Conservation (phyloP, 108 stramenopile species). For the Tribonema minus region DNA sequence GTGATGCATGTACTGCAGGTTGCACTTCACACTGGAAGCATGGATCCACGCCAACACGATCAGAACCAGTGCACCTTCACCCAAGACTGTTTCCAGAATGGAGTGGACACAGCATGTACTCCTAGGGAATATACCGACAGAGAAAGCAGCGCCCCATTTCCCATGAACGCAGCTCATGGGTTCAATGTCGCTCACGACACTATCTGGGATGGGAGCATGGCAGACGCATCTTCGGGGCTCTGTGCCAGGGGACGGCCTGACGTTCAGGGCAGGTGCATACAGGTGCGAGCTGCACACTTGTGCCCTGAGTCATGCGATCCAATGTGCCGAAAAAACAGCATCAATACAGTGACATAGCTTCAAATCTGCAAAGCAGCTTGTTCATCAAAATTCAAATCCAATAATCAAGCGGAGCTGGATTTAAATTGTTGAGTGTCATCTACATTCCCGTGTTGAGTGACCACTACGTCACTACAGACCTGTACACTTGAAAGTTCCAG, state of each 20-base stretch:
- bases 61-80: too few species aligned
- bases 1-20: too few species aligned
- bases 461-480: too few species aligned
- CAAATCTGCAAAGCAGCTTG: too few species aligned
- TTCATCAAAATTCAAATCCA: neutral
- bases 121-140: neutral
- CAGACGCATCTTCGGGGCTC: conserved; percentile 11
- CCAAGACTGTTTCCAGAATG: conserved; percentile 23
- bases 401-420: neutral
- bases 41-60: too few species aligned
- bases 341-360: too few species aligned
- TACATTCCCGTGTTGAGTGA: too few species aligned
- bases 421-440: too few species aligned
- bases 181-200: conserved; percentile 10
- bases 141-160: neutral
- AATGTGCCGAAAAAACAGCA: neutral
- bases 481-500: too few species aligned
- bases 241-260: conserved; percentile 14
- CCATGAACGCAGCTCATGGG: conserved; percentile 23
- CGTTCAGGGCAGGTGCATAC: conserved; percentile 10
- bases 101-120: conserved; percentile 33
- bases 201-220: conserved; percentile 29
- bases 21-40: too few species aligned
- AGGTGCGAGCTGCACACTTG: neutral
- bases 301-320: neutral